phyloP scores from a whole-genome alignment of 202 grass and related monocot species.

The Cymbopogon flexuosus region DNA sequence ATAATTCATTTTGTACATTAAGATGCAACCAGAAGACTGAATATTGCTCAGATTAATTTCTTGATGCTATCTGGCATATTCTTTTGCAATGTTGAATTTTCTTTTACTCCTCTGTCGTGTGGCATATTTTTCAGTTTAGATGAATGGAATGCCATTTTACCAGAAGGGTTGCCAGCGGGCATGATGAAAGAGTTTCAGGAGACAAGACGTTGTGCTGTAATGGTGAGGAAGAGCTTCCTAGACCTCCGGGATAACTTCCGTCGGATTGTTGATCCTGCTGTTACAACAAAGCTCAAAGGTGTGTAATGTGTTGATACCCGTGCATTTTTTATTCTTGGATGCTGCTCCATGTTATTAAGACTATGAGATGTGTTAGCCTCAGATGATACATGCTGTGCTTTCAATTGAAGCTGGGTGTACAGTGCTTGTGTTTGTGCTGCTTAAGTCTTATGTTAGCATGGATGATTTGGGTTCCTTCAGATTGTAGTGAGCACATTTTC shows the following conservation, averaged over 20 bases:
- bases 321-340: conserved; percentile 20
- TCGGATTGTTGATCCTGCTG: conserved; percentile 69
- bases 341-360: not conserved
- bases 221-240: conserved; percentile 88
- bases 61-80: not conserved
- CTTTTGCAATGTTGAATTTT: not conserved
- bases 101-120: not conserved
- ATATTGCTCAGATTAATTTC: not conserved
- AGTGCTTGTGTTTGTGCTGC: conserved; percentile 25
- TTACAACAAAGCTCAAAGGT: conserved; percentile 69
- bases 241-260: conserved; percentile 90
- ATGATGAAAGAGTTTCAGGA: conserved; percentile 92
- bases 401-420: not conserved
- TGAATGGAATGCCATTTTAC: conserved; percentile 83
- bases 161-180: conserved; percentile 76
- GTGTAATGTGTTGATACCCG: conserved; percentile 16
- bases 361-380: not conserved
- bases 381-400: not conserved
- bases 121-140: conserved; percentile 59
- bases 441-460: conserved; percentile 26
- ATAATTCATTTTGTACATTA: not conserved
- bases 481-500: not conserved
- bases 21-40: not conserved
- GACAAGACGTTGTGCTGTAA: conserved; percentile 81
- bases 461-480: conserved; percentile 7